A percentile compares a stretch with the other conserved stretches of the same genome.
These are phyloP conservation scores for Asterophora parasitica DNA, from an alignment of 768 basidiomycete species.

Conservation along the genomic window DNA sequence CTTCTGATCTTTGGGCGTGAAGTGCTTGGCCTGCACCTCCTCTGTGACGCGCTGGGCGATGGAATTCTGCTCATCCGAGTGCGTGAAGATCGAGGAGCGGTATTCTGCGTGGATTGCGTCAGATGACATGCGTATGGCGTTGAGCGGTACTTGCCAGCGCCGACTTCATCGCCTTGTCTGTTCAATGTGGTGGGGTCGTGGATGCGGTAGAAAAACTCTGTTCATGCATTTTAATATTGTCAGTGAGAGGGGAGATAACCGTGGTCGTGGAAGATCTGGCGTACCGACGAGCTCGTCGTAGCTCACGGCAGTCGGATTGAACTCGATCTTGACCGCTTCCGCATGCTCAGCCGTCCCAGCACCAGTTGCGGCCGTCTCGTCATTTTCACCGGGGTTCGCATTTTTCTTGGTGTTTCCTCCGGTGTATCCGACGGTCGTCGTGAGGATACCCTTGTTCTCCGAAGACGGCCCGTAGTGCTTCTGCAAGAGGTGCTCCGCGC, in stretches of 20 bases:
- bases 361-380: slow-evolving; percentile 74
- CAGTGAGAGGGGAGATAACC: too few species aligned
- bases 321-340: slow-evolving; percentile 82
- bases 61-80: slow-evolving; percentile 63
- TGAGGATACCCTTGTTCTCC: slow-evolving; percentile 69
- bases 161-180: slow-evolving; percentile 71
- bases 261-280: slow-evolving; percentile 22
- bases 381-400: too few species aligned
- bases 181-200: slow-evolving; percentile 89
- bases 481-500: slow-evolving; percentile 81
- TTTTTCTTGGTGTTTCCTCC: slow-evolving; percentile 59
- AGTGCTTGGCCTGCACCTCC: slow-evolving; percentile 83
- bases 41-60: slow-evolving; percentile 74
- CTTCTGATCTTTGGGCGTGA: slow-evolving; percentile 61
- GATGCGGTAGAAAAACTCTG: slow-evolving; percentile 92
- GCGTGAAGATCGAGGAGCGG: slow-evolving; percentile 86
- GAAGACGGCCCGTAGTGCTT: slow-evolving; percentile 72
- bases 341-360: slow-evolving; percentile 85
- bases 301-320: slow-evolving; percentile 69
- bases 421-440: slow-evolving; percentile 75
- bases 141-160: slow-evolving; percentile 57
- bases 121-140: background rate
- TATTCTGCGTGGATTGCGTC: slow-evolving; percentile 53
- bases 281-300: slow-evolving; percentile 85
- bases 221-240: too few species aligned